phyloP scores from a whole-genome alignment of 768 basidiomycete genomes.

The Amanita pallidorosea region DNA sequence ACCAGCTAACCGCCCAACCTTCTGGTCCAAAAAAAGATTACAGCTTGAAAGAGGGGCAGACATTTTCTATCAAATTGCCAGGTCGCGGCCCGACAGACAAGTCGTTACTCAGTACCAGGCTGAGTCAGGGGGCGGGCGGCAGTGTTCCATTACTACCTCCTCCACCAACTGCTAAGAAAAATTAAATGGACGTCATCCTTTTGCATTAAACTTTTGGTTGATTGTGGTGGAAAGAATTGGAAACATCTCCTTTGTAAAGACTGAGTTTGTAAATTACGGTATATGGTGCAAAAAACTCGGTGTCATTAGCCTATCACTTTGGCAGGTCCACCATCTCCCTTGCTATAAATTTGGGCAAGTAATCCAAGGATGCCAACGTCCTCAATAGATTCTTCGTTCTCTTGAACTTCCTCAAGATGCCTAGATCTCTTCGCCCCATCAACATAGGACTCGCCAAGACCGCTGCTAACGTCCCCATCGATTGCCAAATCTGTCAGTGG shows the following conservation, averaged over 20 bases:
- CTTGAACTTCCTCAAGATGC: conserved; percentile 37
- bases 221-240: background rate
- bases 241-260: conserved; percentile 11
- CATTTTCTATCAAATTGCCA: conserved; percentile 85
- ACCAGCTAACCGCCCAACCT: conserved; percentile 52
- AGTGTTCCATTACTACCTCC: conserved; percentile 68
- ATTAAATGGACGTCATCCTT: conserved; percentile 8
- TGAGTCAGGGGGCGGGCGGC: conserved; percentile 19
- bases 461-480: conserved; percentile 50
- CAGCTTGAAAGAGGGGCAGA: conserved; percentile 89
- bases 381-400: conserved; percentile 52
- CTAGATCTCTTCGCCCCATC: conserved; percentile 44
- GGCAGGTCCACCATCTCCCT: conserved; percentile 35
- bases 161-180: conserved; percentile 58
- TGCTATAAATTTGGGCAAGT: conserved; percentile 78
- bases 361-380: conserved; percentile 82
- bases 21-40: conserved; percentile 86
- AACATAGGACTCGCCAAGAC: conserved; percentile 66
- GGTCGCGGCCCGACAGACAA: conserved; percentile 45
- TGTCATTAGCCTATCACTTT: conserved; percentile 24
- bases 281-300: background rate
- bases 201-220: background rate
- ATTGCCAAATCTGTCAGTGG: conserved; percentile 35
- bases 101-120: conserved; percentile 15
- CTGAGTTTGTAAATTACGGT: background rate